phyloP scores from a whole-genome alignment of 208 protist genomes.

The Novymonas esmeraldas region DNA sequence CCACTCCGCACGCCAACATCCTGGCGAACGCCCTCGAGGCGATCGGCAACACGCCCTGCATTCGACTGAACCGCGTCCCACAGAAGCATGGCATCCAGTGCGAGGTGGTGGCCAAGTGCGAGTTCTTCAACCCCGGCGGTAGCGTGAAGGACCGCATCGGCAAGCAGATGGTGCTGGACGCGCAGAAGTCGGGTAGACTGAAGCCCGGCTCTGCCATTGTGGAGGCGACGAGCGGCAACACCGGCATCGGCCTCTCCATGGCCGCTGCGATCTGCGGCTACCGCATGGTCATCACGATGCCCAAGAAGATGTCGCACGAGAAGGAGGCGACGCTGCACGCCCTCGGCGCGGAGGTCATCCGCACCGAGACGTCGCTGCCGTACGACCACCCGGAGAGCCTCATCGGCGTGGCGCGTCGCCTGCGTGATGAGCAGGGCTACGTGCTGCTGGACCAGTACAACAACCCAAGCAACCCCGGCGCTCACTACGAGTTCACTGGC shows the following conservation, averaged over 20 bases:
- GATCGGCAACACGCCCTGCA: constrained; percentile 88
- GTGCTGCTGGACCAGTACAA: constrained; percentile 97
- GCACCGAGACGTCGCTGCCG: constrained; percentile 95
- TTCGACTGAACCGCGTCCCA: constrained; percentile 86
- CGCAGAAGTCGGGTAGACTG: constrained; percentile 91
- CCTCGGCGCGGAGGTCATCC: constrained; percentile 96
- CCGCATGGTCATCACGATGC: constrained; percentile 97
- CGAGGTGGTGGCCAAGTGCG: constrained; percentile 92
- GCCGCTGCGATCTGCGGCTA: constrained; percentile 96
- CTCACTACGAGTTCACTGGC: constrained; percentile 96
- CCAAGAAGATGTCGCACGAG: constrained; percentile 99
- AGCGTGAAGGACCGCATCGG: constrained; percentile 99
- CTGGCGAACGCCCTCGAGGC: constrained; percentile 71
- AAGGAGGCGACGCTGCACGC: constrained; percentile 93
- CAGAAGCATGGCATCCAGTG: constrained; percentile 74
- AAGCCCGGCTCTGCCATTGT: constrained; percentile 95
- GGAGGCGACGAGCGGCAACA: constrained; percentile 98
- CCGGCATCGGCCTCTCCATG: constrained; percentile 96
- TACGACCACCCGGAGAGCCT: constrained; percentile 96
- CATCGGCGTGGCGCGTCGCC: constrained; percentile 93
- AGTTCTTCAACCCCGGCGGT: constrained; percentile 93
- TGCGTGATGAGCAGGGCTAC: constrained; percentile 94
- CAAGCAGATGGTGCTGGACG: constrained; percentile 95
- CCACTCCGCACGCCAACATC: constrained; percentile 29
- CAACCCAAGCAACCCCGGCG: constrained; percentile 95